phyloP scores from a whole-genome alignment of 768 basidiomycete genomes.

The Tulasnella sp. region DNA sequence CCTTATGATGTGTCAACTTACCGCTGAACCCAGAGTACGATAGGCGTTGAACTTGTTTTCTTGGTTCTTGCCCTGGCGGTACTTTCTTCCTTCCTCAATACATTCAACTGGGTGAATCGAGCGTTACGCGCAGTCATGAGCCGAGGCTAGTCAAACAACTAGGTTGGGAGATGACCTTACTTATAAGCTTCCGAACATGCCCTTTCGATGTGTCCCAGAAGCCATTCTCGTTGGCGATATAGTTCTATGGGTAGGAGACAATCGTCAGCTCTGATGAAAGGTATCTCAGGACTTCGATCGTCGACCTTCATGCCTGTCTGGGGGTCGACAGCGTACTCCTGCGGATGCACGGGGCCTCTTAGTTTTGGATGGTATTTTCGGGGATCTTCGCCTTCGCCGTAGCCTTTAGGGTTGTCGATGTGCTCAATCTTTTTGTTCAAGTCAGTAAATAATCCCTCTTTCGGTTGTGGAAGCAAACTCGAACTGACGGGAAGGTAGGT shows the following conservation, averaged over 20 bases:
- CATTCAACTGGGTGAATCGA: conserved; percentile 55
- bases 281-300: conserved; percentile 46
- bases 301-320: conserved; percentile 87
- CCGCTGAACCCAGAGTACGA: conserved; percentile 70
- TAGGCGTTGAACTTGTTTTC: conserved; percentile 78
- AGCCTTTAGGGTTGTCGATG: conserved; percentile 92
- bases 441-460: too few species aligned
- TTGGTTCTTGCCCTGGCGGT: conserved; percentile 60
- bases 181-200: conserved; percentile 71
- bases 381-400: conserved; percentile 80
- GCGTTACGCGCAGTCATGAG: not conserved
- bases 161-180: not conserved
- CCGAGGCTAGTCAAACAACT: not conserved
- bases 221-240: conserved; percentile 78
- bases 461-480: not conserved
- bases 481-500: conserved; percentile 73
- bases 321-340: conserved; percentile 83
- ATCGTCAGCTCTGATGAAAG: not conserved
- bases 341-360: conserved; percentile 76
- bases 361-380: conserved; percentile 76
- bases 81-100: conserved; percentile 71
- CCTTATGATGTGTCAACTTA: not conserved
- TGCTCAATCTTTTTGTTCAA: conserved; percentile 67
- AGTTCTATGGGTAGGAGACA: conserved; percentile 55
- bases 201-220: conserved; percentile 86